phyloP scores from a whole-genome alignment of 73 alveolate genomes.

The Tetrahymena elliotti region DNA sequence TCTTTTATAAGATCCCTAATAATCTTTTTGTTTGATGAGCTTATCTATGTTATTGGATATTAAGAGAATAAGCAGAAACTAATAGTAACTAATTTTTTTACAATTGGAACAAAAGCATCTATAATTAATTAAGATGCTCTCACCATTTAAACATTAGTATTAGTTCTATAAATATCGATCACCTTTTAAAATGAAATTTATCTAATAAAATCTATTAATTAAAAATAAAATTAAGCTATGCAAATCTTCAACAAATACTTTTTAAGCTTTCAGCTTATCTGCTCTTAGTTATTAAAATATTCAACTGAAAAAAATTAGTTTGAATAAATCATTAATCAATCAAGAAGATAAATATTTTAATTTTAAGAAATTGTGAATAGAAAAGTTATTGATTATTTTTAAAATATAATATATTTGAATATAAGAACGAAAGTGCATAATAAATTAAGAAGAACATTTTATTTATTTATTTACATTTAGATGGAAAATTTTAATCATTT shows the following conservation, averaged over 20 bases:
- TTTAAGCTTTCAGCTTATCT: not conserved
- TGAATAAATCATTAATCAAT: no score
- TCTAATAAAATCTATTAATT: not conserved
- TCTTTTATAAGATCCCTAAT: not conserved
- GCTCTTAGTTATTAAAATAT: no score
- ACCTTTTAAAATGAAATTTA: not conserved
- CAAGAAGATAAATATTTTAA: no score
- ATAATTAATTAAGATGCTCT: not conserved
- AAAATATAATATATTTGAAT: no score
- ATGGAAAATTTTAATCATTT: no score
- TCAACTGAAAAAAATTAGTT: no score
- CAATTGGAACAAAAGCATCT: not conserved
- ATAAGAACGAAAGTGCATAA: no score
- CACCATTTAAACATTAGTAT: not conserved
- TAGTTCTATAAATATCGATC: not conserved
- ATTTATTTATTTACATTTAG: no score
- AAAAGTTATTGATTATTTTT: no score
- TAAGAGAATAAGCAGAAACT: not conserved
- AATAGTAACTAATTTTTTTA: not conserved
- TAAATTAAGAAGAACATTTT: no score
- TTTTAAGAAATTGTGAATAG: no score
- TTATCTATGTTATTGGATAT: not conserved
- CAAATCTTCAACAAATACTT: not conserved
- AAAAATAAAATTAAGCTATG: not conserved
- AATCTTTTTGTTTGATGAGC: not conserved